Evolutionary conservation across 192 early-diverging fungal genomes (phyloP).

Genomic region (Backusella morwellensis): DNA sequence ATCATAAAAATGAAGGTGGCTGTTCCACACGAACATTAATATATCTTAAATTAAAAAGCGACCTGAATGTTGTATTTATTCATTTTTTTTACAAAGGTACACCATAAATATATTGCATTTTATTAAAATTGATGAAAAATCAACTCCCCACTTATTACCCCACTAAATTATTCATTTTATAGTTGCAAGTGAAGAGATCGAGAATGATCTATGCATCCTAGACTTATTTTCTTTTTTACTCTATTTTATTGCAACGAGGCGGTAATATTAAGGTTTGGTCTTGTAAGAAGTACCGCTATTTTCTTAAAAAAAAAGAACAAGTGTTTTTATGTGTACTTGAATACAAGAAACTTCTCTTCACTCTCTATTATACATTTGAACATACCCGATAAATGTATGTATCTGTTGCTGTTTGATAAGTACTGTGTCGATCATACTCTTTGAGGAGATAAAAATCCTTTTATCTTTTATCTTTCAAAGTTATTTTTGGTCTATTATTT

Average conservation of each 20-base stretch:
- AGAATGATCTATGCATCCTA: not conserved
- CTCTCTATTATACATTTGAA: not conserved
- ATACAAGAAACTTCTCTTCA: not conserved
- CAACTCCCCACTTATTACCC: not conserved
- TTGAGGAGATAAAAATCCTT: not conserved
- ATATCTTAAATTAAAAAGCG: not conserved
- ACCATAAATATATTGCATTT: not conserved
- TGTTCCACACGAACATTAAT: not conserved
- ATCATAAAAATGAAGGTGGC: not conserved
- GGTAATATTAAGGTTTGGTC: not conserved
- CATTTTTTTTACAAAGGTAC: not conserved
- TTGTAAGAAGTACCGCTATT: not conserved
- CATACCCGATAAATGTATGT: not conserved
- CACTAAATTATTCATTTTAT: not conserved
- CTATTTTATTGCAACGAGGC: not conserved
- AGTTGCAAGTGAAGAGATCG: not conserved
- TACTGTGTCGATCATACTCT: not conserved
- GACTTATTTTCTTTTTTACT: not conserved
- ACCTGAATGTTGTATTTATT: not conserved
- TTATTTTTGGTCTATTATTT: not conserved
- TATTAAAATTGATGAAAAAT: constrained; percentile 5
- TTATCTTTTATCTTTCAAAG: not conserved
- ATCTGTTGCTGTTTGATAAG: not conserved
- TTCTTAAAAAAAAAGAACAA: not conserved
- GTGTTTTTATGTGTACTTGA: not conserved